Conservation (phyloP, 805 yeast genomes). For the Wickerhamomyces rabaulensis region DNA sequence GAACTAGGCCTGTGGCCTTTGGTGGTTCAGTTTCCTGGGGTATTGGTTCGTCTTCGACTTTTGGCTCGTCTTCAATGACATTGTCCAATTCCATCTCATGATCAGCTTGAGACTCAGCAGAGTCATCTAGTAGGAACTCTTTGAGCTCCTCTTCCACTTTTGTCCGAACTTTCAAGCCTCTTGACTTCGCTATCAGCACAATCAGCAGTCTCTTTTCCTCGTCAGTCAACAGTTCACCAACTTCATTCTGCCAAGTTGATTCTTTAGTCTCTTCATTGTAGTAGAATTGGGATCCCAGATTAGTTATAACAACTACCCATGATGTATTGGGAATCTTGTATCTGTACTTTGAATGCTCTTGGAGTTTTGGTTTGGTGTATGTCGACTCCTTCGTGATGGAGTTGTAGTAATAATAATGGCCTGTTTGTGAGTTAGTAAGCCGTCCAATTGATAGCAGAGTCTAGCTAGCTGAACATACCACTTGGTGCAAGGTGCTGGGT, state of each 20-base stretch:
- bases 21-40: neutral
- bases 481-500: conserved; percentile 33
- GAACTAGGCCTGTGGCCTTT: conserved; percentile 2
- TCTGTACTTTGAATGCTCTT: neutral
- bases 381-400: conserved; percentile 31
- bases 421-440: conserved; percentile 7
- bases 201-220: conserved; percentile 26
- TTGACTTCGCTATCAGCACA: conserved; percentile 30
- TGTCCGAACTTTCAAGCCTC: conserved; percentile 28
- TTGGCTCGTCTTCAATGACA: neutral
- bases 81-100: neutral
- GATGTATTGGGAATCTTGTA: conserved; percentile 7
- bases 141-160: conserved; percentile 2
- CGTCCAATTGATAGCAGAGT: too few species aligned
- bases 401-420: conserved; percentile 35
- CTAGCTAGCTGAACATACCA: conserved; percentile 14
- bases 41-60: neutral
- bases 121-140: neutral
- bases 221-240: conserved; percentile 21
- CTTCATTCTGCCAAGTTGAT: conserved; percentile 30
- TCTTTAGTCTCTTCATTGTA: conserved; percentile 24
- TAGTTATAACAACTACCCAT: conserved; percentile 40
- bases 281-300: conserved; percentile 38
- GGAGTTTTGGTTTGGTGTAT: conserved; percentile 28
- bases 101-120: neutral